Percentiles rank a stretch among this genome's conserved stretches.
Conservation (phyloP, 345 rosid species). For the Gossypioides kirkii region DNA sequence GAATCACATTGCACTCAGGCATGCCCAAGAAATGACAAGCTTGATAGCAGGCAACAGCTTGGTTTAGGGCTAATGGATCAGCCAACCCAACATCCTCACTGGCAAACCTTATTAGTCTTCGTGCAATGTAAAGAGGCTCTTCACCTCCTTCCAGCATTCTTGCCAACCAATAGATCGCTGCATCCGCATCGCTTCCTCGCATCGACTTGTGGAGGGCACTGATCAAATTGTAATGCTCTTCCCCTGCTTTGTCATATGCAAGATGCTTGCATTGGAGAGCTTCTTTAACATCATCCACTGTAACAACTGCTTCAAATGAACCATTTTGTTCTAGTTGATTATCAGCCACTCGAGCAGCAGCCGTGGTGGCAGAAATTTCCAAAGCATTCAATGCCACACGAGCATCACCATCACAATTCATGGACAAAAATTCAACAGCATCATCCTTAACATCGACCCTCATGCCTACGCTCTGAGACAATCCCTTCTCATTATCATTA, state of each 20-base stretch:
- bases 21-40: conserved; percentile 85
- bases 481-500: conserved; percentile 39
- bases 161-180: conserved; percentile 76
- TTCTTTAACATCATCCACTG: conserved; percentile 72
- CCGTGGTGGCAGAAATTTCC: conserved; percentile 62
- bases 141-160: conserved; percentile 88
- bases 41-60: conserved; percentile 83
- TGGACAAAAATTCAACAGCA: conserved; percentile 49
- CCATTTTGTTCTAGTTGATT: conserved; percentile 1
- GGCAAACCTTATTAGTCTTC: conserved; percentile 77
- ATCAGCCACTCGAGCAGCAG: conserved; percentile 32
- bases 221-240: conserved; percentile 76
- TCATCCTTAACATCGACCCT: conserved; percentile 36
- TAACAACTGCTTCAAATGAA: conserved; percentile 19
- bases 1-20: conserved; percentile 80
- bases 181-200: conserved; percentile 75
- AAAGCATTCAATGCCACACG: conserved; percentile 74
- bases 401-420: conserved; percentile 77
- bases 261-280: conserved; percentile 77
- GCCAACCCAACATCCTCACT: conserved; percentile 85
- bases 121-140: conserved; percentile 78
- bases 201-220: conserved; percentile 87
- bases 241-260: conserved; percentile 76
- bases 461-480: conserved; percentile 27
- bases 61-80: conserved; percentile 68